phyloP scores from a whole-genome alignment of 139 green algal genomes.

The Coelastrella sp. region DNA sequence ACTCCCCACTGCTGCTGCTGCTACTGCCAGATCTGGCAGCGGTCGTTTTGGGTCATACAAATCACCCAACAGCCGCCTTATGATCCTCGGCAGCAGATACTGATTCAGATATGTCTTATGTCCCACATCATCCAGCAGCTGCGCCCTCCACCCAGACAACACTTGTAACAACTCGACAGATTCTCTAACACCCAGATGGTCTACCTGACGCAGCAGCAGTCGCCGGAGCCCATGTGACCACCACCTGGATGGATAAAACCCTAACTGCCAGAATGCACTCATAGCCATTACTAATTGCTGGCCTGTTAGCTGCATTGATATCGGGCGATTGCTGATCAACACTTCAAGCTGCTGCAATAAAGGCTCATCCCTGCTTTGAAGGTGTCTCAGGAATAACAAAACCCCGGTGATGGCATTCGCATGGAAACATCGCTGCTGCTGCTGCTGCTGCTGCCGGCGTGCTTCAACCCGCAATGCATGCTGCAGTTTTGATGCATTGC shows the following conservation, averaged over 20 bases:
- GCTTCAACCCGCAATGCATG: not conserved
- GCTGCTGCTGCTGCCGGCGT: constrained; percentile 2
- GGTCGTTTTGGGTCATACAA: not conserved
- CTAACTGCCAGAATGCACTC: not conserved
- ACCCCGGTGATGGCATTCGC: not conserved
- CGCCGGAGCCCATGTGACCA: not conserved
- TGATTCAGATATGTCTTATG: not conserved
- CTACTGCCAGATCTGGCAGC: not conserved
- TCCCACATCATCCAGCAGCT: not conserved
- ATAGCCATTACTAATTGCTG: constrained; percentile 34
- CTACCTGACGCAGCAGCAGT: not conserved
- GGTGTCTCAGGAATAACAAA: not conserved
- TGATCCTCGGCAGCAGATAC: not conserved
- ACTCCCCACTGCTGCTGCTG: not conserved
- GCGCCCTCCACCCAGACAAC: constrained; percentile 9
- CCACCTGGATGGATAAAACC: not conserved
- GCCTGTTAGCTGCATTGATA: not conserved
- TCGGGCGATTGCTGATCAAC: not conserved
- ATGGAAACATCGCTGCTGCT: not conserved
- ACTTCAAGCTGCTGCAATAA: constrained; percentile 29
- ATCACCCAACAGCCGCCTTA: constrained; percentile 4
- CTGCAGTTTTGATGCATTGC: not conserved
- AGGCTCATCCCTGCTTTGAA: not conserved
- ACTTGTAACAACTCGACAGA: constrained; percentile 4
- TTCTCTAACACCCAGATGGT: not conserved